Evolutionary conservation across 1,284 basidiomycete species (phyloP).

Genomic region (Ganoderma lucidum): DNA sequence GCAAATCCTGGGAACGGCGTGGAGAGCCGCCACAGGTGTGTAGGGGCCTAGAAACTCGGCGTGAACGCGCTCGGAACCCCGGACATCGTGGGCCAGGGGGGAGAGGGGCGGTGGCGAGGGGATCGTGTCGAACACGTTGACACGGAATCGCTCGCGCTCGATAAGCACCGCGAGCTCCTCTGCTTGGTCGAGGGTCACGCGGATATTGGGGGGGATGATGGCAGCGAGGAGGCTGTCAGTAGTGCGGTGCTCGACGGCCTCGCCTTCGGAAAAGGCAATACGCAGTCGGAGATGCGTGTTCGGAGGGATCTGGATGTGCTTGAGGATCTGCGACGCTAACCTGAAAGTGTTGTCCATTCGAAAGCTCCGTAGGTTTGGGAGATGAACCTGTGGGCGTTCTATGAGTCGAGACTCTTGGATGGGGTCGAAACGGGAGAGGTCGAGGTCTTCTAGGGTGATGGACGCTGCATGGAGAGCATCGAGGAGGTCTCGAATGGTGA

Average conservation of each 20-base stretch:
- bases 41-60: not conserved
- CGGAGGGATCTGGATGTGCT: slow-evolving; percentile 2
- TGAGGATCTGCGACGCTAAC: not conserved
- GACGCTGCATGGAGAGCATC: slow-evolving; percentile 7
- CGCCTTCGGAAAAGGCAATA: not conserved
- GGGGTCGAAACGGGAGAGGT: slow-evolving; percentile 17
- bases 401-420: not conserved
- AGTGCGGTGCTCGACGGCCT: not conserved
- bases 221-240: not conserved
- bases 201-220: slow-evolving; percentile 1
- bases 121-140: not conserved
- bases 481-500: slow-evolving; percentile 15
- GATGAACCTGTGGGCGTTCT: not conserved
- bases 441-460: slow-evolving; percentile 12
- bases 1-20: not conserved
- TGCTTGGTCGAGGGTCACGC: not conserved
- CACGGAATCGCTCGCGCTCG: not conserved
- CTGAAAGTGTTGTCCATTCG: slow-evolving; percentile 4
- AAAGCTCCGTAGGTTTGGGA: slow-evolving; percentile 7
- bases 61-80: not conserved
- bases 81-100: too few species aligned
- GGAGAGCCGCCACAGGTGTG: not conserved
- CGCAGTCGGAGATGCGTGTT: not conserved
- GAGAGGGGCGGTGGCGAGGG: not conserved
- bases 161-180: not conserved